Evolutionary conservation across 2,329 filamentous ascomycete species (phyloP).

Genomic region (Aspergillus sp.): DNA sequence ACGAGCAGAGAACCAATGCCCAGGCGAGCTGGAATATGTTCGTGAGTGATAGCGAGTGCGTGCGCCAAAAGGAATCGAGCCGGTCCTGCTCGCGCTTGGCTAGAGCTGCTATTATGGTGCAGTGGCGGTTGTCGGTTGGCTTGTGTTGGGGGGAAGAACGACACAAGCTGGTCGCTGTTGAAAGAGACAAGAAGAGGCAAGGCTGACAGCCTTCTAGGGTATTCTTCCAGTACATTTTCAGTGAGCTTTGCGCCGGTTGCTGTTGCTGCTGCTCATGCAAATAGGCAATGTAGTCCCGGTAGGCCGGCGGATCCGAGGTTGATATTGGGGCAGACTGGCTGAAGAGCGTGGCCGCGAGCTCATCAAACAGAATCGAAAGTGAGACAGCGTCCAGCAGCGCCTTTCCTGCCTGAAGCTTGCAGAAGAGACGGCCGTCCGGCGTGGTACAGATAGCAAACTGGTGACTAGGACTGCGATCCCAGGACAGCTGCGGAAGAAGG

Average conservation of each 20-base stretch:
- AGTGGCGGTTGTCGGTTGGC: too few relatives aligned
- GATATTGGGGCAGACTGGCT: too few relatives aligned
- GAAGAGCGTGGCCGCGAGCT: background rate
- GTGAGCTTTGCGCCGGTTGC: background rate
- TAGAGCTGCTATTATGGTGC: too few relatives aligned
- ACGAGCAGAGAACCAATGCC: background rate
- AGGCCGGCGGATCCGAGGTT: background rate
- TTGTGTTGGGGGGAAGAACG: background rate
- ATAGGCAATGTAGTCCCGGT: background rate
- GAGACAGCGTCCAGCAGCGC: background rate
- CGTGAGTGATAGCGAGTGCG: background rate
- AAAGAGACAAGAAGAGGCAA: background rate
- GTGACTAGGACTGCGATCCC: background rate
- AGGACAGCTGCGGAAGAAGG: background rate
- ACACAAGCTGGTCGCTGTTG: background rate
- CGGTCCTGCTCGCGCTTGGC: too few relatives aligned
- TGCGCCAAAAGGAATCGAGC: background rate
- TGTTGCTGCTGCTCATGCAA: background rate
- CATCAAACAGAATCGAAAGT: background rate
- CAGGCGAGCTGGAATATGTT: conserved; percentile 1
- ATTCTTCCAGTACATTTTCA: background rate
- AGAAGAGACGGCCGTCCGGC: background rate
- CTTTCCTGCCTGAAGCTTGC: background rate
- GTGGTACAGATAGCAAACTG: background rate
- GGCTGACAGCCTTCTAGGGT: background rate